These are phyloP conservation scores for Leptographium flavum DNA, from an alignment of 2,329 filamentous ascomycete species.

Conservation along the genomic window DNA sequence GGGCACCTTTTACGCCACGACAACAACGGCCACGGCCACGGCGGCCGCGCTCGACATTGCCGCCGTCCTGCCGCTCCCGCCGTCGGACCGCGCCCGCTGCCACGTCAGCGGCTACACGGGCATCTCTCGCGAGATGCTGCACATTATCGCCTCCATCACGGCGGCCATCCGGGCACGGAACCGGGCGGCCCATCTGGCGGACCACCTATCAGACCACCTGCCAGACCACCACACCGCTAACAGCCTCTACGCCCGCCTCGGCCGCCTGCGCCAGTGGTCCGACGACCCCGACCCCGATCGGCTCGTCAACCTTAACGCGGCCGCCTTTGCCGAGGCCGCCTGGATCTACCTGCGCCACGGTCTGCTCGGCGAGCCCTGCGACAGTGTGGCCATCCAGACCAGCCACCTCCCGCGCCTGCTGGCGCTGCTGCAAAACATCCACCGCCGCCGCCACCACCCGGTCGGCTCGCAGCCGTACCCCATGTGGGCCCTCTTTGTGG, in stretches of 20 bases:
- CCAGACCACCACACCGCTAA: too few species aligned
- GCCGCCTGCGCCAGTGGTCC: slow-evolving; percentile 1
- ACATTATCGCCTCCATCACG: neutral
- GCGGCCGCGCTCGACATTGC: neutral
- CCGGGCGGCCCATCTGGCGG: neutral
- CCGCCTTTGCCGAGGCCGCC: neutral
- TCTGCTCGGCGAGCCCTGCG: neutral
- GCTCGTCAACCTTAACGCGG: neutral
- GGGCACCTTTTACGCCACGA: neutral
- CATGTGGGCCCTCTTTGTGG: slow-evolving; percentile 5
- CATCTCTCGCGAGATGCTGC: slow-evolving; percentile 1
- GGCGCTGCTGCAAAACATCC: neutral
- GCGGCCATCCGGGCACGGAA: neutral
- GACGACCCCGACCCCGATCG: neutral
- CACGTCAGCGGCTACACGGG: slow-evolving; percentile 2
- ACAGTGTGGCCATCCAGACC: neutral
- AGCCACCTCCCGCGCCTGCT: slow-evolving; percentile 1
- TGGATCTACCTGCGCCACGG: slow-evolving; percentile 3
- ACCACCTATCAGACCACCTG: too few species aligned
- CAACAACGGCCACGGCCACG: neutral
- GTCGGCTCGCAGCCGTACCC: slow-evolving; percentile 3
- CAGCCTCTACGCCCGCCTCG: neutral
- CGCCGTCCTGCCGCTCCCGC: neutral
- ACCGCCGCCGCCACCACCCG: neutral
- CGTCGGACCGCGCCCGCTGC: neutral